Conservation (phyloP, 192 early-diverging fungal species). For the Spizellomyces punctatus region DNA sequence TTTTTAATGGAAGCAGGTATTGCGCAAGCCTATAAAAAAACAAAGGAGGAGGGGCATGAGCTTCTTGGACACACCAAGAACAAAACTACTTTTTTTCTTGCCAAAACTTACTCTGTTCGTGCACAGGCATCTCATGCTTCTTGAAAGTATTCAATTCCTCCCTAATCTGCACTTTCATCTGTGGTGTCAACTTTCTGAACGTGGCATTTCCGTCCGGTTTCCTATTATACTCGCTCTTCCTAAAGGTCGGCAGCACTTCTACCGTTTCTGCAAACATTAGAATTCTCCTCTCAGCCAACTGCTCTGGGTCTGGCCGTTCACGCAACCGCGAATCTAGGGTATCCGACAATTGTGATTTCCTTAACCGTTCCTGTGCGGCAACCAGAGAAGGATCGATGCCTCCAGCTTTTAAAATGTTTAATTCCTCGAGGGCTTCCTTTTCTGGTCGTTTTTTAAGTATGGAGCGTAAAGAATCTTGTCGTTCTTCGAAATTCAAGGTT, state of each 20-base stretch:
- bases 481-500: constrained; percentile 35
- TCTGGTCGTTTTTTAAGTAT: constrained; percentile 57
- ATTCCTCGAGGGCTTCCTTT: constrained; percentile 47
- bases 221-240: constrained; percentile 85
- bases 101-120: constrained; percentile 30
- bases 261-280: constrained; percentile 58
- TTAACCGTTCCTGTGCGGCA: constrained; percentile 47
- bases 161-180: constrained; percentile 84
- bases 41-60: constrained; percentile 24
- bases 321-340: constrained; percentile 49
- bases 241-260: constrained; percentile 61
- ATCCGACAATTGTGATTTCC: constrained; percentile 46
- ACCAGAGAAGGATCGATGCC: constrained; percentile 44
- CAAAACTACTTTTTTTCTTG: not conserved
- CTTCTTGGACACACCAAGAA: not conserved
- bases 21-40: constrained; percentile 32
- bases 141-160: constrained; percentile 96
- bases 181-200: constrained; percentile 79
- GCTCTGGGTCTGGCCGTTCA: constrained; percentile 49
- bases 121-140: constrained; percentile 76
- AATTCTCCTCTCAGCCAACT: constrained; percentile 40
- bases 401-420: constrained; percentile 55
- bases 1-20: constrained; percentile 46
- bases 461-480: constrained; percentile 41
- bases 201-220: constrained; percentile 79